These are phyloP conservation scores for Aspergillus sp. DNA, from an alignment of 2,329 filamentous ascomycete genomes.

Conservation along the genomic window DNA sequence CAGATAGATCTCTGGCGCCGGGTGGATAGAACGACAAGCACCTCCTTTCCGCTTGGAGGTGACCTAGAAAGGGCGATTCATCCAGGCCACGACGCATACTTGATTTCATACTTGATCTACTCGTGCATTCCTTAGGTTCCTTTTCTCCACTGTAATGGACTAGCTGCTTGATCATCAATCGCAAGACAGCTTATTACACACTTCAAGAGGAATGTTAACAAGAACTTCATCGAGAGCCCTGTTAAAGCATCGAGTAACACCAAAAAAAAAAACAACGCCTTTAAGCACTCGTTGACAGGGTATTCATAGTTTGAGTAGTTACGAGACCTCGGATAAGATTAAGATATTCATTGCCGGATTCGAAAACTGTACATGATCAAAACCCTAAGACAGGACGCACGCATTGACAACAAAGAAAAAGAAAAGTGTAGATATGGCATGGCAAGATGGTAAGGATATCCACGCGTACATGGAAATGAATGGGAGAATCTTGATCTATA, in stretches of 20 bases:
- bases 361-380: slow-evolving; percentile 18
- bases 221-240: no score
- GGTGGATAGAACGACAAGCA: neutral
- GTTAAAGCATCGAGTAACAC: no score
- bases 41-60: neutral
- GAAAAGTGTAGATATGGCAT: neutral
- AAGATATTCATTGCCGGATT: slow-evolving; percentile 12
- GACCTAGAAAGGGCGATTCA: no score
- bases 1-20: neutral
- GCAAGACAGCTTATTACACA: no score
- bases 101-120: no score
- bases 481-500: neutral
- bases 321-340: neutral
- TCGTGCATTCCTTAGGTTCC: no score
- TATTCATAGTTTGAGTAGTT: neutral
- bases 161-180: no score
- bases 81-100: no score
- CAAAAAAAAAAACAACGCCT: no score
- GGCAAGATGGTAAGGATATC: neutral
- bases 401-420: neutral
- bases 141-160: no score
- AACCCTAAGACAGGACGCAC: slow-evolving; percentile 10
- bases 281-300: no score
- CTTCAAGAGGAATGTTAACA: no score
- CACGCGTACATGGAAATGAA: neutral